phyloP scores from a whole-genome alignment of 1,284 basidiomycete species.

The Ceratobasidium sp. region DNA sequence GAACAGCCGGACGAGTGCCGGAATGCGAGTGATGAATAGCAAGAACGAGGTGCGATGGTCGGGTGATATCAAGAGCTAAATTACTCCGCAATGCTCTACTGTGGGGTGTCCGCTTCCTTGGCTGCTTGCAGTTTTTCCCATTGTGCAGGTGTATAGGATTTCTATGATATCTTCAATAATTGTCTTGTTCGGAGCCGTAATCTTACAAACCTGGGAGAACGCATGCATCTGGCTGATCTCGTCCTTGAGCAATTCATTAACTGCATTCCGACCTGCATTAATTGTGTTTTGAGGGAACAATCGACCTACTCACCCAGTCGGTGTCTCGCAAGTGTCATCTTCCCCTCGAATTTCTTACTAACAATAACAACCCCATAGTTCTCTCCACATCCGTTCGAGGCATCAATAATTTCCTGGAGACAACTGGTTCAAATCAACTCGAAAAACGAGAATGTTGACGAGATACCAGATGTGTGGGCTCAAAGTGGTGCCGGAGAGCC shows the following conservation, averaged over 20 bases:
- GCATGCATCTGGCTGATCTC: slow-evolving; percentile 81
- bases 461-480: slow-evolving; percentile 23
- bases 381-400: slow-evolving; percentile 78
- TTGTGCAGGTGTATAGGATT: slow-evolving; percentile 76
- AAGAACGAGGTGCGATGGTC: no score
- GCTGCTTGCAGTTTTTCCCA: slow-evolving; percentile 61
- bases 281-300: not conserved
- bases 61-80: no score
- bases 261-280: slow-evolving; percentile 51
- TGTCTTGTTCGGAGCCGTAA: not conserved
- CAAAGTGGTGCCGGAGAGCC: slow-evolving; percentile 59
- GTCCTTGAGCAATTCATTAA: slow-evolving; percentile 74
- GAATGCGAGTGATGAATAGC: no score
- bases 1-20: no score
- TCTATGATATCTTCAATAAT: slow-evolving; percentile 52
- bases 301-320: slow-evolving; percentile 61
- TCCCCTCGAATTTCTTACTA: slow-evolving; percentile 78
- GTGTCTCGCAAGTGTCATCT: slow-evolving; percentile 74
- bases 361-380: slow-evolving; percentile 76
- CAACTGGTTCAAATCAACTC: not conserved
- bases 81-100: no score
- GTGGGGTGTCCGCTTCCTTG: slow-evolving; percentile 53
- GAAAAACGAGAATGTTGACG: not conserved
- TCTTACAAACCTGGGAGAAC: slow-evolving; percentile 72
- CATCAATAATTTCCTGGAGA: slow-evolving; percentile 65